Evolutionary conservation across 352 stramenopile genomes (phyloP).

Genomic region (Thalassiosira livingstoniorum): DNA sequence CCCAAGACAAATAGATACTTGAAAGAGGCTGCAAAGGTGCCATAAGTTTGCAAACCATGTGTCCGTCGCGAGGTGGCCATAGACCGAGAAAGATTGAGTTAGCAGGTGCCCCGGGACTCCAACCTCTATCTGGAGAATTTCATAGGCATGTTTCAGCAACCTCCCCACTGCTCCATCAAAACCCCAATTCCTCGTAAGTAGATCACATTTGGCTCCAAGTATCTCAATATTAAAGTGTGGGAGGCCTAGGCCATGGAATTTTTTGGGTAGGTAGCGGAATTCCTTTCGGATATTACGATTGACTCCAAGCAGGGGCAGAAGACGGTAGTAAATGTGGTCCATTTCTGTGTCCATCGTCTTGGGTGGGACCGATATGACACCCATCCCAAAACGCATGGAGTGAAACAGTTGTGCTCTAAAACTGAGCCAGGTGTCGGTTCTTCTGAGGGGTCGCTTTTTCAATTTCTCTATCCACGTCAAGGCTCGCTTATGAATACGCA

Average conservation of each 20-base stretch:
- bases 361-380: background rate
- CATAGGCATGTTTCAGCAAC: background rate
- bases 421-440: too few relatives aligned
- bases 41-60: too few relatives aligned
- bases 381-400: too few relatives aligned
- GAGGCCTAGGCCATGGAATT: conserved; percentile 31
- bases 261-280: conserved; percentile 1
- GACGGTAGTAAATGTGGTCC: conserved; percentile 8
- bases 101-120: background rate
- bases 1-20: too few relatives aligned
- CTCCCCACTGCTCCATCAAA: background rate
- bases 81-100: background rate
- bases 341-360: background rate
- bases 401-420: too few relatives aligned
- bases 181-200: conserved; percentile 2
- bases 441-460: too few relatives aligned
- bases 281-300: conserved; percentile 33
- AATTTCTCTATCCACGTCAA: conserved; percentile 3
- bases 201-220: conserved; percentile 1
- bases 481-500: background rate
- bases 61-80: background rate
- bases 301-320: conserved; percentile 1
- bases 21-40: too few relatives aligned
- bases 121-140: conserved; percentile 17
- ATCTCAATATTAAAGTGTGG: conserved; percentile 27